These are phyloP conservation scores for Rutidosis leptorrhynchoides DNA, from an alignment of 129 eudicot genomes.

Conservation along the genomic window DNA sequence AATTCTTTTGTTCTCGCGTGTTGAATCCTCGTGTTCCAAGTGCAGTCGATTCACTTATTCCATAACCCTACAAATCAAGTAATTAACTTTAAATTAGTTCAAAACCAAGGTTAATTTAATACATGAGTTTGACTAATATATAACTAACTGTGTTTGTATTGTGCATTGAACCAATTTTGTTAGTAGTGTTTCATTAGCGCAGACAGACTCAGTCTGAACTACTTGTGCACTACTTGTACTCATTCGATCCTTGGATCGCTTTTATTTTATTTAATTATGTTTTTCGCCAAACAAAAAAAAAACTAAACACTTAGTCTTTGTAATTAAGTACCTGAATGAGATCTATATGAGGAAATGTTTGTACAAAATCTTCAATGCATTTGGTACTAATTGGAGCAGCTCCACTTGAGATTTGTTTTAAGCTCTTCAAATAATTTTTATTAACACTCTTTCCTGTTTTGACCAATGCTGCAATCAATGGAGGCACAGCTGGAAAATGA, in stretches of 20 bases:
- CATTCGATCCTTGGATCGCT: too few species aligned
- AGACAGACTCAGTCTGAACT: too few species aligned
- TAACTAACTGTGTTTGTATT: too few species aligned
- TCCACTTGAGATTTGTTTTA: conserved; percentile 73
- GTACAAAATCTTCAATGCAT: conserved; percentile 48
- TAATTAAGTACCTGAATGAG: conserved; percentile 78
- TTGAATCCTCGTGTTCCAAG: conserved; percentile 54
- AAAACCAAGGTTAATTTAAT: neutral
- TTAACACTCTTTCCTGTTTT: conserved; percentile 32
- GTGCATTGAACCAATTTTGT: too few species aligned
- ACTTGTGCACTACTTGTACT: too few species aligned
- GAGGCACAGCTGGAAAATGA: conserved; percentile 72
- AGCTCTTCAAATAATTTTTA: conserved; percentile 36
- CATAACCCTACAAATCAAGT: conserved; percentile 53
- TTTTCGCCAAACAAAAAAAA: too few species aligned
- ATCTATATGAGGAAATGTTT: conserved; percentile 56
- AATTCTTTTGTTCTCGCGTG: conserved; percentile 21
- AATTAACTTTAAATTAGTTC: neutral
- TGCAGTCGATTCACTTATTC: conserved; percentile 58
- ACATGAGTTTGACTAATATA: neutral
- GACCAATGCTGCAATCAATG: conserved; percentile 48
- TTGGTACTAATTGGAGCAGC: conserved; percentile 57
- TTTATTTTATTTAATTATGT: too few species aligned
- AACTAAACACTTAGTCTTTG: neutral
- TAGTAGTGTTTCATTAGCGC: too few species aligned